A percentile compares a stretch with the other conserved stretches of the same genome.
Conservation (phyloP, 208 protist species). For the Leishmania amazonensis region DNA sequence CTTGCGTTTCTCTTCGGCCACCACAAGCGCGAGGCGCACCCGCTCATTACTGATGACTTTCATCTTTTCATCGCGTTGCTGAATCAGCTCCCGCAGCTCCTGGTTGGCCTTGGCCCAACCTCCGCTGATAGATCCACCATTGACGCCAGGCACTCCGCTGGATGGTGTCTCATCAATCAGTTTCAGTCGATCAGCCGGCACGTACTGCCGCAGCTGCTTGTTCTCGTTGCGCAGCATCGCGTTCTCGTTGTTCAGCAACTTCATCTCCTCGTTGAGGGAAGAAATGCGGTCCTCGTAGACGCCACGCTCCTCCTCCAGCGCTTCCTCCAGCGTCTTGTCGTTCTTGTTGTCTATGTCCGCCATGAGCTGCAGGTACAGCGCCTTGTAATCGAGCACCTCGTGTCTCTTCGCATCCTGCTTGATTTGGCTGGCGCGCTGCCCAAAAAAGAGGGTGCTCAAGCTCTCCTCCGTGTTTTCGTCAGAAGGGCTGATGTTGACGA, state of each 20-base stretch:
- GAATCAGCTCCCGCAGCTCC: conserved; percentile 54
- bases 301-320: conserved; percentile 66
- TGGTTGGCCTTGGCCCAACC: conserved; percentile 54
- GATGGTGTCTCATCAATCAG: conserved; percentile 18
- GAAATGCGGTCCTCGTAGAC: conserved; percentile 80
- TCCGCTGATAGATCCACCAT: conserved; percentile 2
- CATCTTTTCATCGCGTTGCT: conserved; percentile 51
- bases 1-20: conserved; percentile 70
- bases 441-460: conserved; percentile 88
- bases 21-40: conserved; percentile 59
- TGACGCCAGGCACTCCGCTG: conserved; percentile 3
- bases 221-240: conserved; percentile 63
- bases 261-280: conserved; percentile 61
- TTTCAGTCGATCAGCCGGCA: conserved; percentile 44
- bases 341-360: conserved; percentile 88
- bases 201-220: conserved; percentile 26
- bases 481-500: conserved; percentile 90
- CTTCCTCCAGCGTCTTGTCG: conserved; percentile 73
- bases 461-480: conserved; percentile 90
- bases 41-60: conserved; percentile 62
- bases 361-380: conserved; percentile 86
- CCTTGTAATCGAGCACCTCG: conserved; percentile 93
- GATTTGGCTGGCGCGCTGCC: conserved; percentile 93
- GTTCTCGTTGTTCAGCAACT: conserved; percentile 70
- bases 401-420: conserved; percentile 91